Conservation (phyloP, 2,329 filamentous ascomycete genomes). For the Cryphonectria parasitica region DNA sequence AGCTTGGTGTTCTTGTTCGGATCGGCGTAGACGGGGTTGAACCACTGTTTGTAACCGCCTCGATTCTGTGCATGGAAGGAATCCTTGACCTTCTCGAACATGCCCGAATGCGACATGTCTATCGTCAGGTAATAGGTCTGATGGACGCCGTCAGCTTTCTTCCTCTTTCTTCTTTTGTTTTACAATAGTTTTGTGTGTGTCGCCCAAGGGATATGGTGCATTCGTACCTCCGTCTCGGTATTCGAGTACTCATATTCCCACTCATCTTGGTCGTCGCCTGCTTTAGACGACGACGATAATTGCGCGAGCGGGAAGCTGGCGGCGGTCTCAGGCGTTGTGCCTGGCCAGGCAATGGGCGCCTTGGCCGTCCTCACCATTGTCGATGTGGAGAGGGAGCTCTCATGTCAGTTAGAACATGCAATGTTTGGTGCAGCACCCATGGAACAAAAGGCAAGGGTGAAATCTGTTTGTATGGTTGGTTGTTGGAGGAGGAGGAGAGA, state of each 20-base stretch:
- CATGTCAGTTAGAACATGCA: background rate
- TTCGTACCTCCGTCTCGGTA: constrained; percentile 62
- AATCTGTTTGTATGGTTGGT: background rate
- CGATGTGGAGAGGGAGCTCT: background rate
- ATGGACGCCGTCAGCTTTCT: constrained; percentile 2
- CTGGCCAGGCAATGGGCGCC: constrained; percentile 28
- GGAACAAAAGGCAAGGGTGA: background rate
- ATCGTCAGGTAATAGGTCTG: constrained; percentile 68
- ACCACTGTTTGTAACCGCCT: constrained; percentile 50
- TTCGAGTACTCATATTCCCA: constrained; percentile 71
- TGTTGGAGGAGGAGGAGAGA: background rate
- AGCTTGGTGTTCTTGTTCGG: constrained; percentile 29
- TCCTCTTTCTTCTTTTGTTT: background rate
- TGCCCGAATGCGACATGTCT: constrained; percentile 65
- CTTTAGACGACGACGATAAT: constrained; percentile 13
- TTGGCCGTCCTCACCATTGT: constrained; percentile 28
- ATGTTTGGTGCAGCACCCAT: too few relatives aligned
- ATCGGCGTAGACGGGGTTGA: constrained; percentile 37
- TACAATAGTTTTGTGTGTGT: too few relatives aligned
- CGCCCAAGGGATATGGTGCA: background rate
- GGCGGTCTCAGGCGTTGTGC: constrained; percentile 19
- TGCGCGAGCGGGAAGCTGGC: constrained; percentile 22
- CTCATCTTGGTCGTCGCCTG: constrained; percentile 55
- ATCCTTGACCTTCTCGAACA: constrained; percentile 49
- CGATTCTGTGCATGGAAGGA: constrained; percentile 43